phyloP scores from a whole-genome alignment of 179 eudicot genomes.

The Drosera spatulata region DNA sequence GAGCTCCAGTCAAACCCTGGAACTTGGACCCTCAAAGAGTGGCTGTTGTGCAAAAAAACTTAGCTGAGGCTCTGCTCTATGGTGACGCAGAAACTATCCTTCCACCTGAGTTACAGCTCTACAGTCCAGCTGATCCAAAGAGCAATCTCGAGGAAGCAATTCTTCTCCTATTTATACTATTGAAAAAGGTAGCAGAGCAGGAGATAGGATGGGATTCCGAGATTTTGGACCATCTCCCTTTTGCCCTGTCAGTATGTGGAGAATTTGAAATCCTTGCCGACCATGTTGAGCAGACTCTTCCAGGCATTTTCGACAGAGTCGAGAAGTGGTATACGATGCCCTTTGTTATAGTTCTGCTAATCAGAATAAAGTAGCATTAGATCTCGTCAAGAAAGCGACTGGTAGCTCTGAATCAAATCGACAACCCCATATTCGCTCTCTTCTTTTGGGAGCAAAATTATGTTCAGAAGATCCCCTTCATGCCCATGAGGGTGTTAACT shows the following conservation, averaged over 20 bases:
- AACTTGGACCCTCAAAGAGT: conserved; percentile 45
- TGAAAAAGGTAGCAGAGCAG: conserved; percentile 39
- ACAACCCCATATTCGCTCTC: conserved; percentile 47
- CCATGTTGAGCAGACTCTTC: conserved; percentile 66
- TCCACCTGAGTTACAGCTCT: conserved; percentile 36
- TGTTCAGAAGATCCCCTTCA: conserved; percentile 43
- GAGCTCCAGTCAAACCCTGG: conserved; percentile 73
- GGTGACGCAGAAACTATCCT: conserved; percentile 65
- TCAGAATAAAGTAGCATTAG: conserved; percentile 46
- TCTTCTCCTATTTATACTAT: conserved; percentile 53
- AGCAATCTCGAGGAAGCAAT: conserved; percentile 73
- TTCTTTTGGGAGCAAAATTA: conserved; percentile 73
- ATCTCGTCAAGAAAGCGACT: conserved; percentile 41
- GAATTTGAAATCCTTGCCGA: conserved; percentile 60
- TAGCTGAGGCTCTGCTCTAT: conserved; percentile 59
- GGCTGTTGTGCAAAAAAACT: conserved; percentile 63
- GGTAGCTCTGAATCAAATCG: conserved; percentile 31
- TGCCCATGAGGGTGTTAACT: conserved; percentile 58
- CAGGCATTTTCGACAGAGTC: conserved; percentile 50
- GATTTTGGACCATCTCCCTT: conserved; percentile 60
- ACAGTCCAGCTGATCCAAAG: conserved; percentile 37
- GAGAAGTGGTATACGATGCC: conserved; percentile 86
- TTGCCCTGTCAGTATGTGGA: conserved; percentile 59
- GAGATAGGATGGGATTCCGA: conserved; percentile 74
- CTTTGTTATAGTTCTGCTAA: conserved; percentile 83